These are phyloP conservation scores for Camptophora hylomeconis DNA, from an alignment of 2,329 filamentous ascomycete species.

Conservation along the genomic window DNA sequence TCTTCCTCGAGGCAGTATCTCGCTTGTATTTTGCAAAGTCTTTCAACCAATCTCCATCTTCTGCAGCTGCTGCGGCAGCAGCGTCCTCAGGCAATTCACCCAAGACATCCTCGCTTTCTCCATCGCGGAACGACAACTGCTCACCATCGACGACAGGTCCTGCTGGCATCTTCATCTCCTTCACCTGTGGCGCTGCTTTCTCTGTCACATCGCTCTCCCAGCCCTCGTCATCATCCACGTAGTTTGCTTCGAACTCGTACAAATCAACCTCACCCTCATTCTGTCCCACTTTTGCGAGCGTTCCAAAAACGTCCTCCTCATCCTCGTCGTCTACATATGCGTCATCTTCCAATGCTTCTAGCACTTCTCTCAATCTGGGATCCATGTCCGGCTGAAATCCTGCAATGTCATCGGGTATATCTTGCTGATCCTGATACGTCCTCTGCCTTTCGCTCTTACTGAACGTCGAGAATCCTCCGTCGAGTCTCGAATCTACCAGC, in stretches of 20 bases:
- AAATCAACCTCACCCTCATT: constrained; percentile 54
- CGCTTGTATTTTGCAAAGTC: constrained; percentile 94
- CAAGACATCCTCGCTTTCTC: neutral
- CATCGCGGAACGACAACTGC: neutral
- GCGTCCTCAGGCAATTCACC: neutral
- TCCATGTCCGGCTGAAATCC: constrained; percentile 99
- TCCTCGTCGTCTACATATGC: constrained; percentile 74
- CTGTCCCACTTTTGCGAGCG: constrained; percentile 53
- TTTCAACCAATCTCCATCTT: constrained; percentile 74
- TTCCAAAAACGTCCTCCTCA: constrained; percentile 70
- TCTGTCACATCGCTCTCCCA: constrained; percentile 94
- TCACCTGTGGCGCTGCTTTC: constrained; percentile 40
- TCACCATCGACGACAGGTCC: no score
- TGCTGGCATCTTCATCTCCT: constrained; percentile 8
- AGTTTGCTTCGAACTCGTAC: constrained; percentile 60
- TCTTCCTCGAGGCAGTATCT: constrained; percentile 38
- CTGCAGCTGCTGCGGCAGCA: constrained; percentile 28
- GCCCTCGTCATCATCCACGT: constrained; percentile 55
- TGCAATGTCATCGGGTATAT: constrained; percentile 78
- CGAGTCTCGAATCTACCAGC: constrained; percentile 57
- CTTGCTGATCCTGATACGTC: constrained; percentile 85
- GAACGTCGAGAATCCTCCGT: constrained; percentile 54
- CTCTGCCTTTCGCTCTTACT: constrained; percentile 38
- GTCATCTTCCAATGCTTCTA: constrained; percentile 91
- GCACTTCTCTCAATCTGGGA: constrained; percentile 72